phyloP scores from a whole-genome alignment of 2,329 filamentous ascomycete genomes.

The Fusarium devonianum region DNA sequence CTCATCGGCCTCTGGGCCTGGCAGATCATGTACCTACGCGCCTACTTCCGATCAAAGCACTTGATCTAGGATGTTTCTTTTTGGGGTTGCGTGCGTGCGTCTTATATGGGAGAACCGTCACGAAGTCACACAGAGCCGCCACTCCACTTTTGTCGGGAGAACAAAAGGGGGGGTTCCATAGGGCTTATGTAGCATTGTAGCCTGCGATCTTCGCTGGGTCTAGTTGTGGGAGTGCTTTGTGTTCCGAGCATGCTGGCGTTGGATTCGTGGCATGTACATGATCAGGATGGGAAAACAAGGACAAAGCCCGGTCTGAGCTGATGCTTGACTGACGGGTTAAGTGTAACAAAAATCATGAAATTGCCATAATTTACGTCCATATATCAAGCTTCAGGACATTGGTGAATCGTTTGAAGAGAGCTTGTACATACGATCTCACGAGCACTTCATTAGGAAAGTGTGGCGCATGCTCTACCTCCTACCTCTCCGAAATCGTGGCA shows the following conservation, averaged over 20 bases:
- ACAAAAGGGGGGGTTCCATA: constrained; percentile 7
- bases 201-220: constrained; percentile 11
- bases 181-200: constrained; percentile 4
- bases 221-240: constrained; percentile 30
- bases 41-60: constrained; percentile 81
- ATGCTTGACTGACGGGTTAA: constrained; percentile 32
- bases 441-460: constrained; percentile 9
- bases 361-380: constrained; percentile 38
- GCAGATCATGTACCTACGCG: constrained; percentile 97
- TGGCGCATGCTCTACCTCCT: constrained; percentile 18
- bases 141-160: constrained; percentile 13
- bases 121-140: constrained; percentile 12
- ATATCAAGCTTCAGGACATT: constrained; percentile 15
- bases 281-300: constrained; percentile 32
- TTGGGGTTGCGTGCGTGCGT: constrained; percentile 26
- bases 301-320: constrained; percentile 18
- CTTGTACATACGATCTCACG: too few relatives aligned
- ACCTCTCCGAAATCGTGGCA: constrained; percentile 8
- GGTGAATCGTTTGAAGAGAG: neutral
- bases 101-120: constrained; percentile 11
- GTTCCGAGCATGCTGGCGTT: constrained; percentile 39
- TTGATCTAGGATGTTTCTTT: constrained; percentile 45
- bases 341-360: constrained; percentile 42
- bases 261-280: constrained; percentile 39
- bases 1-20: constrained; percentile 88